Base-by-base conservation (phyloP, 768 basidiomycete species). In the Hydnomerulius pinastri region DNA sequence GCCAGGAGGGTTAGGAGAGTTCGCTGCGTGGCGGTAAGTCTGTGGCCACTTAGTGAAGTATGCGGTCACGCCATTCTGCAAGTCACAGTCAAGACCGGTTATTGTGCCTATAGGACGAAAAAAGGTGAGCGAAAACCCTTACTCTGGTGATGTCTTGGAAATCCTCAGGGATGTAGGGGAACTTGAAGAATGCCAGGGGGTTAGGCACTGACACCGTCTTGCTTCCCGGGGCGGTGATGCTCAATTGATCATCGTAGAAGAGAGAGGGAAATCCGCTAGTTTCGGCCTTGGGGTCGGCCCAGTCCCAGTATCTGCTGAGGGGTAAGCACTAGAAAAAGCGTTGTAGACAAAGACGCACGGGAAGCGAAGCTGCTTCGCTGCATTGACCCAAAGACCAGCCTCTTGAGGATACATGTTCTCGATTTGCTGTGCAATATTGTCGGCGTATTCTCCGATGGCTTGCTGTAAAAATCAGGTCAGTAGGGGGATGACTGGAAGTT, bases 251-350 rank as follows among this genome's bases (percentile, higher is more conserved):
- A 2, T 42, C 18, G 32, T 53, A 54, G 23, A 65, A 55, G 4
- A 66, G 42, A 28, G 62, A 39, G 6, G 65, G 60, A 6, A 67
- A 36, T 2, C 65, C 62, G 15, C 60, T 42, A 13, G 24, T 17
- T 10, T 51, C 49, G 12, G 62, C 56, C 45, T 38, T 48, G 10
- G 53, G 55, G 21, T 55, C 65, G 2, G 57, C 65, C 64, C 66
- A 67, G 46, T 67, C 63, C 63, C 66, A 67, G 43, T 59, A 66
- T 28, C 61, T 67, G 39, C 10, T n/a, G 4, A 35, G 15, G 25
- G 29, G 50, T 33, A 51, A 30, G 12, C 39, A 41, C 10, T 35
- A 30, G 10, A 20, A 15, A 30, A 17, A 25, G n/a, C 21, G 15
- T 4, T 6, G 20, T 33, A 23, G 29, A 15, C 21, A 21, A 23